Base-by-base conservation (phyloP, 2,329 filamentous ascomycete species). In the Ophiostoma himal-ulmi region DNA sequence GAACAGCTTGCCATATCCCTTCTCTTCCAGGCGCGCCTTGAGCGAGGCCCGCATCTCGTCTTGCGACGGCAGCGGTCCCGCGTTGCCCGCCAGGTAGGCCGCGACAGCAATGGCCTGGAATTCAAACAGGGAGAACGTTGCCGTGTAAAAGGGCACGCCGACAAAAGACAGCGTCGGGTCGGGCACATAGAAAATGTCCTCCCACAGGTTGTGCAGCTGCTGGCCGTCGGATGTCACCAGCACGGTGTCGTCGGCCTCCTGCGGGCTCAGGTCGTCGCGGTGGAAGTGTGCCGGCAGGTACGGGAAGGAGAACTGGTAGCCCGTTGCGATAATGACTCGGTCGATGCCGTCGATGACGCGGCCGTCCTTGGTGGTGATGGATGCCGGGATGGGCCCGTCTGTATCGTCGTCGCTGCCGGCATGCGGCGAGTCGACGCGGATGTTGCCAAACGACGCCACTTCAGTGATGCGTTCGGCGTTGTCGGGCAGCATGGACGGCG, bases 111-210 rank as follows among this genome's bases (percentile, higher is more conserved):
- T 85, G 0, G 88, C 88, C 75, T 92, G 89, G 74, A 90, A 90
- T 72, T 91, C 89, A 72, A 91, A 91, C 0, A 91, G 80, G 0
- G 87, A 87, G 75, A 91, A 92, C 0, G 89, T 91, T 0, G 88
- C 87, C 0, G 86, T 86, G 75, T 89, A 86, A 75, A 87, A 90
- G 0, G 87, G 88, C 0, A 89, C 85, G 0, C 89, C 89, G 22
- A 91, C 80, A 73, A 91, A 91, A 0, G 82, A 80, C 0, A 91
- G 79, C 0, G 86, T 85, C 0, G 89, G 88, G 72, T 91, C 88
- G 0, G 83, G 83, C 62, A 91, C 90, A 77, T 91, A 91, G 76
- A 90, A 91, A 17, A 91, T 88, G 75, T 92, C 89, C 71, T 86
- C 86, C 80, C 91, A 86, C 64, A 73, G 57, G 57, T 72, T 72